phyloP scores from a whole-genome alignment of 2,329 filamentous ascomycete species.

The Pseudocercospora fuligena region DNA sequence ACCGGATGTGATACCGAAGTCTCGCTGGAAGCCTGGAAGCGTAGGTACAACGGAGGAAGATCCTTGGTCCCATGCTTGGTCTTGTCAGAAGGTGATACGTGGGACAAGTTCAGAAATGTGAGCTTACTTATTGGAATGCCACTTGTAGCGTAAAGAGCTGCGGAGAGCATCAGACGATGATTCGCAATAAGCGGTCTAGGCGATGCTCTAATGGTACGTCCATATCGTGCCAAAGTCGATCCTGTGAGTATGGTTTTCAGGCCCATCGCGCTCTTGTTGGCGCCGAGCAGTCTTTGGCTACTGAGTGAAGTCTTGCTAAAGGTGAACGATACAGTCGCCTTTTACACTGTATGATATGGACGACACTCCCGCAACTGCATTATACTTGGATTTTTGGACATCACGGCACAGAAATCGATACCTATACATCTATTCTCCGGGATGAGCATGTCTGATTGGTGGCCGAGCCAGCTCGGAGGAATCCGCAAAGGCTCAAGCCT shows the following conservation, averaged over 20 bases:
- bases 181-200: constrained; percentile 28
- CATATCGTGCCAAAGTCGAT: constrained; percentile 27
- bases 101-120: neutral
- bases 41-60: constrained; percentile 41
- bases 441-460: neutral
- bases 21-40: constrained; percentile 44
- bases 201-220: constrained; percentile 20
- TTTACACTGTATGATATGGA: too few species aligned
- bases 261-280: neutral
- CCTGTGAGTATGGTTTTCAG: constrained; percentile 14
- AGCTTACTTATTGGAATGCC: constrained; percentile 28
- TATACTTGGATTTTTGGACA: too few species aligned
- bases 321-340: too few species aligned
- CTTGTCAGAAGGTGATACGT: neutral
- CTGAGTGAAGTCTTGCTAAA: too few species aligned
- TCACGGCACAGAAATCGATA: too few species aligned
- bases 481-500: neutral
- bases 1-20: constrained; percentile 42
- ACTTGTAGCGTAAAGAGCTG: constrained; percentile 28
- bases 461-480: neutral
- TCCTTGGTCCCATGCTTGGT: constrained; percentile 43
- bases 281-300: too few species aligned
- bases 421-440: neutral
- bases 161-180: constrained; percentile 25
- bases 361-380: too few species aligned